Base-by-base conservation (phyloP, 225 moss, liverwort and hornwort species). In the Bryum argenteum region DNA sequence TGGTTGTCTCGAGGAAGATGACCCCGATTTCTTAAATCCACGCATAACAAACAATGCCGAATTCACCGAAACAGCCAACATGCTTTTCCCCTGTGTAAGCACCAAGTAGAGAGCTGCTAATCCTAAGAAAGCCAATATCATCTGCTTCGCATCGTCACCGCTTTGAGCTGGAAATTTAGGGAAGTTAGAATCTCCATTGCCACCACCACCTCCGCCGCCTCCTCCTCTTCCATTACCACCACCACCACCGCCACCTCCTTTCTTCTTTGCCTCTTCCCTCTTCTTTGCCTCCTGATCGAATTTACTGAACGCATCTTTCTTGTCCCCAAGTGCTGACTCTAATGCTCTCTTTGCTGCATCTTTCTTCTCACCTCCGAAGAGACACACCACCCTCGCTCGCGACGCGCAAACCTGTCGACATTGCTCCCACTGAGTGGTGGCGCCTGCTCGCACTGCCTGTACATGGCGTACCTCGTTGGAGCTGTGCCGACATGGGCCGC, bases 251-350 rank as follows among this genome's bases (percentile, higher is more conserved):
- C 89, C 86, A 64, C 86, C 61, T 65, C 84, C 92, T 83, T 94
- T 78, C 84, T 90, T 94, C 88, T 97, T 97, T 13, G 94, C 92
- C 85, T 85, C 92, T 83, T 97, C 83, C 41, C 92, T 76, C 84
- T 90, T 94, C 88, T 97, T 97, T 16, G 94, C 92, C 85, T 94
- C 93, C 59, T 97, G 90, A 45, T 92, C 92, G 92, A 92, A 98
- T 71, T 92, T 98, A 62, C 81, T 89, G 40, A 88, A 91, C 3
- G 80, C 79, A 54, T 91, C 97, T 78, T 92, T 91, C 84, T 98
- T 98, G 67, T 90, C 90, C 54, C 97, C 94, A 26, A 98, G 78
- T 8, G 97, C 97, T 52, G 91, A 76, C 75, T 98, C 98, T 73
- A 98, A 75, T 14, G 98, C 98, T 76, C 82, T 98, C 50, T 84